A percentile compares a stretch with the other conserved stretches of the same genome.
Conservation (phyloP, 192 early-diverging fungal genomes). For the Umbelopsis sp. region DNA sequence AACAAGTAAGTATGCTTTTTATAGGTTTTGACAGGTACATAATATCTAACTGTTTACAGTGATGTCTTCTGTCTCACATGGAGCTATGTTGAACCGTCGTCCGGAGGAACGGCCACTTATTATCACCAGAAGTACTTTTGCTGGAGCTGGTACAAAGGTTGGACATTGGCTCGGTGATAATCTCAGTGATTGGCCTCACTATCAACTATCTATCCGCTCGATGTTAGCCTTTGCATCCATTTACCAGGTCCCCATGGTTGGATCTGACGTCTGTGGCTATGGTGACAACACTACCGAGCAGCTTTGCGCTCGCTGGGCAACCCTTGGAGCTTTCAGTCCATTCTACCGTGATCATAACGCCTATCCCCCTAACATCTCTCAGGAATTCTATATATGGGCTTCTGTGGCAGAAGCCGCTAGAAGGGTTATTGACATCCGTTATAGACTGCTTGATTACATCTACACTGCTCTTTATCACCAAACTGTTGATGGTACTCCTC, state of each 20-base stretch:
- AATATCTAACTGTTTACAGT: background rate
- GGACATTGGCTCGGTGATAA: conserved; percentile 67
- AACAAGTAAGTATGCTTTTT: conserved; percentile 12
- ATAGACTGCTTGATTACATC: conserved; percentile 56
- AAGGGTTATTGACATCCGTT: conserved; percentile 53
- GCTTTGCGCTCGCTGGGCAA: conserved; percentile 64
- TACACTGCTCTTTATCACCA: conserved; percentile 53
- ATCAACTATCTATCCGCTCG: conserved; percentile 57
- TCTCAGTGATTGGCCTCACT: conserved; percentile 51
- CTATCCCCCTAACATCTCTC: conserved; percentile 30
- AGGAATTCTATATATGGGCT: conserved; percentile 62
- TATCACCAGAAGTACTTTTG: conserved; percentile 23
- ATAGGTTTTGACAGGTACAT: too few relatives aligned
- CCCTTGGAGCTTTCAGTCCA: conserved; percentile 64
- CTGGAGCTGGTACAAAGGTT: conserved; percentile 31
- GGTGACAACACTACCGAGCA: conserved; percentile 55
- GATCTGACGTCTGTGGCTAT: conserved; percentile 71
- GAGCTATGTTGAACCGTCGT: conserved; percentile 21
- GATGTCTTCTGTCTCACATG: conserved; percentile 16
- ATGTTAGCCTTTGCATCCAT: conserved; percentile 60
- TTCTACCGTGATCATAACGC: conserved; percentile 59
- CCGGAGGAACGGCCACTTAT: conserved; percentile 9
- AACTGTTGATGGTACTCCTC: conserved; percentile 51
- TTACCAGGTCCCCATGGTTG: conserved; percentile 69
- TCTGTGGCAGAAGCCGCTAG: conserved; percentile 53